These are phyloP conservation scores for Paraphoma sp. DNA, from an alignment of 2,329 filamentous ascomycete species.

Conservation along the genomic window DNA sequence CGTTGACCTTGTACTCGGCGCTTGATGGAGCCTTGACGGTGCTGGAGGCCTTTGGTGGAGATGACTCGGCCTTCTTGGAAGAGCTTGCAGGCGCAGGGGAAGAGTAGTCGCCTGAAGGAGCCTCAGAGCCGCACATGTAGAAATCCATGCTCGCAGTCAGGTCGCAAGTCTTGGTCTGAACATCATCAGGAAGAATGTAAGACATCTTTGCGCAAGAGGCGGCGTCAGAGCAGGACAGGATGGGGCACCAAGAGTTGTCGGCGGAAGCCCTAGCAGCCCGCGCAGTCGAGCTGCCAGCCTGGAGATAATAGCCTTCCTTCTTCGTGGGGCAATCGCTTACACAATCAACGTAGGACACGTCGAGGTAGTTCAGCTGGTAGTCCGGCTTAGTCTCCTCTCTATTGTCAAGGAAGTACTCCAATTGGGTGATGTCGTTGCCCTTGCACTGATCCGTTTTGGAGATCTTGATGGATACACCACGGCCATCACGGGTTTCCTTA, in stretches of 20 bases:
- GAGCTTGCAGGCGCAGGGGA: conserved; percentile 3
- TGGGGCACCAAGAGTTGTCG: conserved; percentile 41
- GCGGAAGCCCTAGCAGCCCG: conserved; percentile 18
- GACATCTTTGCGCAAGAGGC: conserved; percentile 35
- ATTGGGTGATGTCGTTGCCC: conserved; percentile 39
- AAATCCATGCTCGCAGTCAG: conserved; percentile 34
- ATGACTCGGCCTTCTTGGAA: conserved; percentile 2
- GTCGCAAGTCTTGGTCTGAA: conserved; percentile 42
- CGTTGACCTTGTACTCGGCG: conserved; percentile 21
- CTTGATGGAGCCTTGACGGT: conserved; percentile 15
- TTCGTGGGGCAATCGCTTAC: conserved; percentile 39
- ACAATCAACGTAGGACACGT: conserved; percentile 50
- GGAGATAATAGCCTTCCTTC: conserved; percentile 43
- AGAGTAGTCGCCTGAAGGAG: conserved; percentile 25
- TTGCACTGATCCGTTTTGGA: conserved; percentile 42
- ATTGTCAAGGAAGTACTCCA: conserved; percentile 46
- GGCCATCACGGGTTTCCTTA: conserved; percentile 14
- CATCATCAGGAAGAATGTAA: conserved; percentile 41
- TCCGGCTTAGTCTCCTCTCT: conserved; percentile 7
- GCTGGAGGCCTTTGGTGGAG: conserved; percentile 9
- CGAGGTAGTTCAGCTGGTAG: conserved; percentile 40
- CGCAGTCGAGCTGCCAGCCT: conserved; percentile 26
- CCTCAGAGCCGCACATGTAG: conserved; percentile 44
- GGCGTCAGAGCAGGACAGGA: conserved; percentile 31
- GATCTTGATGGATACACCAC: conserved; percentile 50